These are phyloP conservation scores for Asclepias syriaca DNA, from an alignment of 257 asterid species.

Conservation along the genomic window DNA sequence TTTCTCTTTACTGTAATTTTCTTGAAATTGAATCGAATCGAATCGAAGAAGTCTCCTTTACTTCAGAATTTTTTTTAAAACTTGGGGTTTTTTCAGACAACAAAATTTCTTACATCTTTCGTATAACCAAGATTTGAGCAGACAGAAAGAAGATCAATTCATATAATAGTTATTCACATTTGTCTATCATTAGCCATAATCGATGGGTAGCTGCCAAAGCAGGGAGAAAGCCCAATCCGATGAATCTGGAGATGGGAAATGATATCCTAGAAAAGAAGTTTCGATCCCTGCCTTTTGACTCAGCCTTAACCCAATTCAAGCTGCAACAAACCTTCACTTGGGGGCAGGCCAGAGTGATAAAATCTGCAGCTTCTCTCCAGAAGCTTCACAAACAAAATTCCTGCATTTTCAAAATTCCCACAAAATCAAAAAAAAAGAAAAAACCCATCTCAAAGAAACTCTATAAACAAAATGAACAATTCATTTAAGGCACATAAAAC, in stretches of 20 bases:
- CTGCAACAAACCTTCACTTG: constrained; percentile 20
- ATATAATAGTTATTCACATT: constrained; percentile 23
- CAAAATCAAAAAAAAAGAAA: constrained; percentile 1
- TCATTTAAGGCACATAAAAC: no score
- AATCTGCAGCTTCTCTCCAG: constrained; percentile 39
- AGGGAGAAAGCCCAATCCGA: constrained; percentile 33
- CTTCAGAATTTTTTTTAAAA: neutral
- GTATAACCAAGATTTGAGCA: constrained; percentile 15
- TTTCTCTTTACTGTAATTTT: constrained; percentile 2
- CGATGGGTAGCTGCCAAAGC: constrained; percentile 56
- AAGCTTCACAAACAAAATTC: constrained; percentile 45
- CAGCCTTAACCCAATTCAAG: constrained; percentile 39
- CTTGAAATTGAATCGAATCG: constrained; percentile 17
- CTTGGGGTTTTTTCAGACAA: constrained; percentile 9
- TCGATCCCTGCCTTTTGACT: constrained; percentile 24
- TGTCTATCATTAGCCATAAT: constrained; percentile 45
- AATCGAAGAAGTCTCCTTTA: neutral
- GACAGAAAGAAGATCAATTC: constrained; percentile 11
- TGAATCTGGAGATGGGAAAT: constrained; percentile 24
- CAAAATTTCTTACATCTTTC: constrained; percentile 28
- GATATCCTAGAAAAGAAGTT: constrained; percentile 23
- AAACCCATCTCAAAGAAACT: constrained; percentile 17
- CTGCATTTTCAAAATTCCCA: constrained; percentile 26
- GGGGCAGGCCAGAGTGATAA: constrained; percentile 60
- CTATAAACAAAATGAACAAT: neutral